Percentiles rank a stretch among this genome's conserved stretches.
Conservation (phyloP, 148 eudicot genomes). For the Persicaria maculosa region DNA sequence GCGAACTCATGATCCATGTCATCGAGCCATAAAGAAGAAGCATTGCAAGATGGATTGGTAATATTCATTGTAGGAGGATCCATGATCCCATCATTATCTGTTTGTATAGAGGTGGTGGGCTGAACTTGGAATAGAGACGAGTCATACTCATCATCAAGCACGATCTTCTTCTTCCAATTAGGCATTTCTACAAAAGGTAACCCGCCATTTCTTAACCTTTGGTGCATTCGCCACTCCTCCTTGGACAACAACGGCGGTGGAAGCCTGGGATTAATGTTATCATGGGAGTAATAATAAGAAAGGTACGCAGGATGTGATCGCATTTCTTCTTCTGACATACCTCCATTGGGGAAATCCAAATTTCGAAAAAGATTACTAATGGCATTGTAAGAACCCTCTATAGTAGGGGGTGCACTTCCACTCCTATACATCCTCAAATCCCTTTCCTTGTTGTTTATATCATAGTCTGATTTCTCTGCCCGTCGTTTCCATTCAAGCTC, state of each 20-base stretch:
- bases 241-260: conserved; percentile 53
- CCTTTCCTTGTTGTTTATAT: conserved; percentile 20
- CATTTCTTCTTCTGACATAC: conserved; percentile 47
- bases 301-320: conserved; percentile 53
- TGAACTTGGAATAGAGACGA: conserved; percentile 38
- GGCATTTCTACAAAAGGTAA: conserved; percentile 23
- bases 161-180: conserved; percentile 26
- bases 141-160: conserved; percentile 18
- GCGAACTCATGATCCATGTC: conserved; percentile 21
- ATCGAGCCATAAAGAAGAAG: conserved; percentile 32
- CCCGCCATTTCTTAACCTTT: conserved; percentile 39
- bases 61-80: conserved; percentile 24
- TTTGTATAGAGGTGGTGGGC: conserved; percentile 26
- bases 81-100: conserved; percentile 29
- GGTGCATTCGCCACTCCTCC: conserved; percentile 60
- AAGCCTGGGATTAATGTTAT: conserved; percentile 44
- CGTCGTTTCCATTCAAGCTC: conserved; percentile 38
- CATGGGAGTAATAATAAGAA: conserved; percentile 48
- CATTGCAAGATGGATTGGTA: conserved; percentile 22
- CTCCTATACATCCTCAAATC: conserved; percentile 40
- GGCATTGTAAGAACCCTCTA: conserved; percentile 47
- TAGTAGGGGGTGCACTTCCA: conserved; percentile 68
- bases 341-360: conserved; percentile 2
- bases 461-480: conserved; percentile 18
- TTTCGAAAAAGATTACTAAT: conserved; percentile 25